These are phyloP conservation scores for Leccinellum albellum DNA, from an alignment of 768 basidiomycete species.

Conservation along the genomic window DNA sequence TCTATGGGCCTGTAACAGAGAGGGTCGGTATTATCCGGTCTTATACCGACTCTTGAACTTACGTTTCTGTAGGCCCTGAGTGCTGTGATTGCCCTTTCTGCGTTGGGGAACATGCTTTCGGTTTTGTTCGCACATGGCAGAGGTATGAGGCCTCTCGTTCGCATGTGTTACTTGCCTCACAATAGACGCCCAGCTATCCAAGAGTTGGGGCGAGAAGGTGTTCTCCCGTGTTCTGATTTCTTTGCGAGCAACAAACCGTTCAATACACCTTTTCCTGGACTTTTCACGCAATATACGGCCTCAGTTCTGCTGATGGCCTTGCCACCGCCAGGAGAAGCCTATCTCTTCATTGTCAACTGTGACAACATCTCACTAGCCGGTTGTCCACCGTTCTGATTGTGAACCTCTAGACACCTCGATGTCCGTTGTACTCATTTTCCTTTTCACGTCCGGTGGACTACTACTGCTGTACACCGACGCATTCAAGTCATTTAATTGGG, in stretches of 20 bases:
- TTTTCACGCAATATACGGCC: slow-evolving; percentile 59
- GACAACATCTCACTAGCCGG: slow-evolving; percentile 6
- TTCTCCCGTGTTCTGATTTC: slow-evolving; percentile 61
- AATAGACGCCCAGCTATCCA: slow-evolving; percentile 50
- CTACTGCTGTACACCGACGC: slow-evolving; percentile 53
- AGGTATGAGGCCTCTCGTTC: slow-evolving; percentile 37
- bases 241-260: slow-evolving; percentile 74
- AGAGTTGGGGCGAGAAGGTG: slow-evolving; percentile 68
- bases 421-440: slow-evolving; percentile 54
- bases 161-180: slow-evolving; percentile 1
- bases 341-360: slow-evolving; percentile 67
- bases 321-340: slow-evolving; percentile 71
- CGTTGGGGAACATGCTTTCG: slow-evolving; percentile 60
- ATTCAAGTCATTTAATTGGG: slow-evolving; percentile 49
- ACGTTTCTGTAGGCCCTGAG: slow-evolving; percentile 47
- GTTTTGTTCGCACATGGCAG: slow-evolving; percentile 64
- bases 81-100: slow-evolving; percentile 58
- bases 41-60: neutral
- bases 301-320: slow-evolving; percentile 52
- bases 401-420: slow-evolving; percentile 50
- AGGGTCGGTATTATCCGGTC: slow-evolving; percentile 35
- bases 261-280: slow-evolving; percentile 58
- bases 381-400: neutral
- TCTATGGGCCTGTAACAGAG: slow-evolving; percentile 62
- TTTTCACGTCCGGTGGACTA: slow-evolving; percentile 56